Evolutionary conservation across 2,329 filamentous ascomycete species (phyloP), one percentile per base, ranked within the genome.

Genomic region (Trichoderma endophyticum): DNA sequence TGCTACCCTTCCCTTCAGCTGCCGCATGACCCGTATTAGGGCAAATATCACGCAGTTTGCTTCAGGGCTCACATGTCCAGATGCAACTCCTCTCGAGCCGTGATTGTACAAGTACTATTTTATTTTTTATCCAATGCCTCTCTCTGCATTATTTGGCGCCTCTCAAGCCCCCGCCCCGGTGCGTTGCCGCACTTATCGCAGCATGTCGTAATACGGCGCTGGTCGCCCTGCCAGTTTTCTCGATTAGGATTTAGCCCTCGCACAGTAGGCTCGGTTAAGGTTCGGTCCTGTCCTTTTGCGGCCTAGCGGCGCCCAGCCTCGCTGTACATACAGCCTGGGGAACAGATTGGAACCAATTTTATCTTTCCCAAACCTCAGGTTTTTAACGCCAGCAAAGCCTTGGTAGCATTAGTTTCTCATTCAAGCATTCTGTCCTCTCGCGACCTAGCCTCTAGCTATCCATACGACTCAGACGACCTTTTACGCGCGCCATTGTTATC

Each of bases 191-290:
- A 48, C 60, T 64, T 63, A 70, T 63, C 32, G 48, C 48, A 51
- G 28, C 36, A 71, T 71, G 68, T 71, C 68, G 54, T 71, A 65
- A 71, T 71, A 62, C 51, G 32, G 36, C 51, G 48, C 54, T 32
- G 51, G 51, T 34, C 48, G 70, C 63, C 30, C 56, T 24, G 43
- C 64, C 36, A 51, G 65, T 24, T 63, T 59, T 72, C 74, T 73
- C 62, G 72, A 72, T 79, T 81, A 78, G 79, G 79, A 78, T 80
- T 75, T 77, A 81, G 79, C 79, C 79, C 80, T 81, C 74, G 73
- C 74, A 71, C 69, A 74, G 73, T 72, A 70, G 72, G 24, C 56
- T 65, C 79, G 80, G 79, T 64, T 81, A 80, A 81, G 79, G 51
- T 36, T 73, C 80, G 80, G 80, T 3, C 8, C 28, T 21, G 24